phyloP scores from a whole-genome alignment of 805 yeast genomes.

The Crinitomyces ghanaensis region DNA sequence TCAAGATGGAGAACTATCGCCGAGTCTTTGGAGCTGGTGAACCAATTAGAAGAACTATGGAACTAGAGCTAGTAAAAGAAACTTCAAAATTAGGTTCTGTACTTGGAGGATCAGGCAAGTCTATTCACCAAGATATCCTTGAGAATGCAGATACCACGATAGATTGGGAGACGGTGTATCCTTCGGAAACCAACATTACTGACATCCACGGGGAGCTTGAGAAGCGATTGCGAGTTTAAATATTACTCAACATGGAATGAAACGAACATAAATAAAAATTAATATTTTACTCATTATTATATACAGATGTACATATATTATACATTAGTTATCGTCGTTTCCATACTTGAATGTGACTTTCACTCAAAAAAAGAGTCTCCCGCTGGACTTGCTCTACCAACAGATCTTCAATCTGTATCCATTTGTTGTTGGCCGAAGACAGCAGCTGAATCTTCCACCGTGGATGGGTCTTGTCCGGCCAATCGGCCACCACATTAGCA shows the following conservation, averaged over 20 bases:
- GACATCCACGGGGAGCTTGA: constrained; percentile 73
- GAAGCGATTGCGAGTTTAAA: constrained; percentile 32
- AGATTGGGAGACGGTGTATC: constrained; percentile 92
- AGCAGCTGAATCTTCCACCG: constrained; percentile 41
- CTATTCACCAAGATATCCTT: constrained; percentile 66
- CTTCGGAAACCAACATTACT: constrained; percentile 26
- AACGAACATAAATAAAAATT: no score
- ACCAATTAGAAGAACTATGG: constrained; percentile 89
- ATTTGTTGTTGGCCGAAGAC: constrained; percentile 32
- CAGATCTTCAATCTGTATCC: constrained; percentile 52
- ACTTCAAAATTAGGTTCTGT: constrained; percentile 56
- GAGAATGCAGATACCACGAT: constrained; percentile 62
- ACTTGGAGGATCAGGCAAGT: constrained; percentile 44
- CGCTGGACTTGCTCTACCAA: constrained; percentile 35
- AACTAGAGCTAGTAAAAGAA: constrained; percentile 55
- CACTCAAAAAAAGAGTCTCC: constrained; percentile 51
- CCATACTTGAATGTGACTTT: constrained; percentile 63
- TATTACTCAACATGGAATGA: no score
- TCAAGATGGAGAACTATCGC: constrained; percentile 66
- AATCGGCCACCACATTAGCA: constrained; percentile 38
- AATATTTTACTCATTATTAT: not conserved
- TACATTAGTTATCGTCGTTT: constrained; percentile 17
- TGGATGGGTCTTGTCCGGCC: constrained; percentile 16
- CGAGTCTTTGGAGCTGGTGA: constrained; percentile 86
- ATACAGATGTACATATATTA: not conserved